Base-by-base conservation (phyloP, 441 rosid genomes). In the Biscutella auriculata region DNA sequence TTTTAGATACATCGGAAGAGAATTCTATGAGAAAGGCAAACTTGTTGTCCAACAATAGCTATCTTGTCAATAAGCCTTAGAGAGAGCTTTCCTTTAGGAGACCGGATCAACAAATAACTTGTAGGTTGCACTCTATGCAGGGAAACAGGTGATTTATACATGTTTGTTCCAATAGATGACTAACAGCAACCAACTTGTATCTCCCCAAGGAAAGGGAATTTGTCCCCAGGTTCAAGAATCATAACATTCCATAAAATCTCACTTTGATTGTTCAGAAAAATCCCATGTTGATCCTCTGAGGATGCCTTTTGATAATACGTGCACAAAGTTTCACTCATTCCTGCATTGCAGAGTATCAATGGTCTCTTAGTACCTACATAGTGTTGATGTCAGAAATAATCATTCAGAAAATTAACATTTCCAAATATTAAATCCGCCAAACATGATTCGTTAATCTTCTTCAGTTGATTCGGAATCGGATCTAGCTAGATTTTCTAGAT, bases 131-230 rank as follows among this genome's bases (percentile, higher is more conserved):
- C 84, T 77, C 77, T 81, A 75, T 89, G 95, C 6, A 80, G 70
- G 69, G 86, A 89, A 54, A 82, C 59, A 1, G 97, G 95, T 47
- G 95, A 86, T 69, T 77, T 81, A 56, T 78, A 86, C 97, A 89
- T 89, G 76, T 84, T 89, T 63, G 97, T 89, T 71, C 71, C 87
- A 55, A 89, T 73, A 57, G 90, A 81, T 35, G 88, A 85, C 75
- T 86, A 93, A 23, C 78, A 73, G 71, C 73, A 70, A 40, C 90
- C 83, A 44, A 82, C 72, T 63, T 75, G 80, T 58, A 89, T 79
- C 41, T 86, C 95, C 58, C 95, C 97, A 46, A 89, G 86, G 69
- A 89, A 89, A 53, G 95, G 97, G 40, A 93, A 84, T 73, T 86
- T 89, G 57, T 86, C 93, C 61, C 79, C 75, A 57, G 88, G 82